Base-by-base conservation (phyloP, 2,329 filamentous ascomycete species). In the Dendryphion nanum region DNA sequence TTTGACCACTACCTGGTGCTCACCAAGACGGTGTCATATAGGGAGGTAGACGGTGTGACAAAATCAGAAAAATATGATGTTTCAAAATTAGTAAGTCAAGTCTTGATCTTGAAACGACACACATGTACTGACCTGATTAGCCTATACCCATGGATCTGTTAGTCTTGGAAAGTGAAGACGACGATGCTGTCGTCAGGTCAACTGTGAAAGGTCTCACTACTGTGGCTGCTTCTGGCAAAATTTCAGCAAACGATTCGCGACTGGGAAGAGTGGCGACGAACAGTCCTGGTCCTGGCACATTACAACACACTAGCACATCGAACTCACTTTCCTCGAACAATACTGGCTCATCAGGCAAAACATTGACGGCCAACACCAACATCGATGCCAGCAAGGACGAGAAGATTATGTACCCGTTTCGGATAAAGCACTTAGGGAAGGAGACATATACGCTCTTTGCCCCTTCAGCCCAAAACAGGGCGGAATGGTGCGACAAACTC, bases 1-100 rank as follows among this genome's bases (percentile, higher is more conserved):
- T 97, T 98, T 59, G 94, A 98, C 57, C 90, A 98, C 67, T 98
- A 96, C 64, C 77, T 98, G 24, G 90, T 98, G 21, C 71, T 98
- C 30, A 86, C 93, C 26, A 98, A 98, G 71, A 75, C 74, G 5
- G 76, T 88, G 6, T 75, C 83, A 3, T 74, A 77, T 8, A 74
- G 82, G 31, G 89, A 89, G 55, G 79, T 82, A 30, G 77, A 81
- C 30, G 80, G 79, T 33, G 79, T 78, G n/a, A 77, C 84, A 37
- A 93, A 85, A 67, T 89, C 87, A 53, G 82, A 85, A 55, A 75
- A 77, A 48, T 98, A 93, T 53, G 93, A 98, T 64, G 91, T 98
- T 20, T 96, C 90, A 1, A 90, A 94, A 64, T 77, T 95, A 67
- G 83, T 85, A 67, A 68, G 77, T 49, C 26, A 15, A 6, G n/a